Evolutionary conservation across 2,329 filamentous ascomycete species (phyloP), one percentile per base, ranked within the genome.

Genomic region (Fusarium citri): DNA sequence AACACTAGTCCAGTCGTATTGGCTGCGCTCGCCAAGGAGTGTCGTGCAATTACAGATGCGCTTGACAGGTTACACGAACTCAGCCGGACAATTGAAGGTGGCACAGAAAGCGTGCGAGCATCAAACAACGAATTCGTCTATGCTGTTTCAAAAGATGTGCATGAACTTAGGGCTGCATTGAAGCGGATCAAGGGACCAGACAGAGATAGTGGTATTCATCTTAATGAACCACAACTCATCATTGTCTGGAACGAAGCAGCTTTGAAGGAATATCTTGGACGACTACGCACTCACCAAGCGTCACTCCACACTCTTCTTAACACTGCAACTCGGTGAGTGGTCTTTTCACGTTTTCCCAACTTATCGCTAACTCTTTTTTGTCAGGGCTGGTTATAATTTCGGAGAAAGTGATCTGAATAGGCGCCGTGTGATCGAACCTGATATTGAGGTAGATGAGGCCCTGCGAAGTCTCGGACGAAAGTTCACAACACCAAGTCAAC

Each of bases 251-350:
- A 76, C 48, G 74, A 76, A 59, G 65, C 63, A 25, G 43, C 57
- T 22, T 64, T 76, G 51, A 76, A 75, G 47, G 60, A 61, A 26
- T 73, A 55, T 9, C 63, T 75, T 23, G 58, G 61, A 8, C 66
- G 72, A 43, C 55, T 76, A 40, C 74, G 71, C 42, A 76, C 69
- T 42, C 74, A 76, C 8, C 74, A 76, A 54, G 74, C 74, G 18
- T 76, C 74, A 43, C 61, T 76, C 10, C 74, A 76, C 43, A 76
- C 69, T 37, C 66, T 76, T 22, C 69, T 76, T 30, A 76, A 76
- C 28, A 70, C 74, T 31, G 69, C 69, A n/a, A 74, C 72, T n/a
- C 68, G 71, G 74, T 68, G 50, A 49, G 67, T 47, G 30, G 31
- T 14, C 40, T 20, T 37, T 14, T 23, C 2, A 18, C 22, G 8